Evolutionary conservation across 345 rosid species (phyloP).

Genomic region (Syzygium grande): DNA sequence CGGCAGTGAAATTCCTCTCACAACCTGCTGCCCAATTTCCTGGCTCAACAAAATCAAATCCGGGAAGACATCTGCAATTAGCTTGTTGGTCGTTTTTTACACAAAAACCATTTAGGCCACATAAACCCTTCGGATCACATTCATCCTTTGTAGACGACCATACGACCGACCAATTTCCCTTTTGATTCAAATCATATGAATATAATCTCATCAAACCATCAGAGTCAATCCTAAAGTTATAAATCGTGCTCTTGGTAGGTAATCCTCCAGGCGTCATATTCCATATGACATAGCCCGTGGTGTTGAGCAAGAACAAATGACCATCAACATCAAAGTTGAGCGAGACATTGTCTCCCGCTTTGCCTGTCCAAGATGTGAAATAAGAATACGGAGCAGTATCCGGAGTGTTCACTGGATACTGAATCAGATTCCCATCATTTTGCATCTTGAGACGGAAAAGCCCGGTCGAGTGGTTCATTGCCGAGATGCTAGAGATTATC

Average conservation of each 20-base stretch:
- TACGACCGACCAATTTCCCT: neutral
- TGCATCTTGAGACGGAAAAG: constrained; percentile 12
- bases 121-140: constrained; percentile 2
- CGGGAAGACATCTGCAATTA: constrained; percentile 7
- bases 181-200: neutral
- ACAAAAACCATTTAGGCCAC: constrained; percentile 5
- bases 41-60: neutral
- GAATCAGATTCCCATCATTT: constrained; percentile 14
- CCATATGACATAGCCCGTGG: neutral
- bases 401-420: constrained; percentile 5
- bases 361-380: neutral
- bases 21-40: constrained; percentile 8
- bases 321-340: constrained; percentile 14
- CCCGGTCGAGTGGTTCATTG: constrained; percentile 7
- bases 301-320: constrained; percentile 2
- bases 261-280: neutral
- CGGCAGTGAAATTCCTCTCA: neutral
- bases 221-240: neutral
- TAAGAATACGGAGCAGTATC: constrained; percentile 3
- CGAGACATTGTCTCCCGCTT: neutral
- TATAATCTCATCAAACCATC: constrained; percentile 14
- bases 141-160: neutral
- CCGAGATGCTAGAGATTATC: constrained; percentile 12
- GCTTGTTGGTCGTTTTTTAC: neutral
- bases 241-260: neutral